Evolutionary conservation across 2,329 filamentous ascomycete genomes (phyloP).

Genomic region (Macrophomina phaseolina): DNA sequence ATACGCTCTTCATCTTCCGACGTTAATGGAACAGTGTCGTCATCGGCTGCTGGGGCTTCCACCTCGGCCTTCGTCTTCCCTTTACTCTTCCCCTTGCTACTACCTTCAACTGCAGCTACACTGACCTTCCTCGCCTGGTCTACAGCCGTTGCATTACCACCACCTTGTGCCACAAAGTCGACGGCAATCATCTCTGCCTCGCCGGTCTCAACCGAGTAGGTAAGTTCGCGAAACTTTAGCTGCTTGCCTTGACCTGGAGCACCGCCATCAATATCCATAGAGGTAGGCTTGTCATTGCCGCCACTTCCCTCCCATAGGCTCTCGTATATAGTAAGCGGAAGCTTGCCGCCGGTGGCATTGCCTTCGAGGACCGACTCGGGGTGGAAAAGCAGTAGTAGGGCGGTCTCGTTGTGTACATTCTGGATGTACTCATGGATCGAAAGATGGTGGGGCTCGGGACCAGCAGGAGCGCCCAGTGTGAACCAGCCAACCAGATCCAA

Average conservation of each 20-base stretch:
- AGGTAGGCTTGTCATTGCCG: conserved; percentile 41
- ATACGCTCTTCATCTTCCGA: conserved; percentile 69
- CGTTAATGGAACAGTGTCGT: conserved; percentile 51
- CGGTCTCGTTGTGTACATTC: conserved; percentile 77
- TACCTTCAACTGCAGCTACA: conserved; percentile 48
- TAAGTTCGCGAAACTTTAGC: conserved; percentile 80
- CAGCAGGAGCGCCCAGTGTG: conserved; percentile 73
- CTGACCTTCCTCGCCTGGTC: conserved; percentile 34
- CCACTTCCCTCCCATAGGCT: conserved; percentile 57
- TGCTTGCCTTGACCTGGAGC: conserved; percentile 36
- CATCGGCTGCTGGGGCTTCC: conserved; percentile 38
- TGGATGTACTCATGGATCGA: conserved; percentile 81
- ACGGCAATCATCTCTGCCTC: conserved; percentile 98
- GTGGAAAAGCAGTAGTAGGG: conserved; percentile 88
- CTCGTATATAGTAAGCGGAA: conserved; percentile 92
- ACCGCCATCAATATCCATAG: conserved; percentile 68
- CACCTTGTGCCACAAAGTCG: conserved; percentile 86
- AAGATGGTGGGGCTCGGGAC: conserved; percentile 71
- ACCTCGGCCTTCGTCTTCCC: conserved; percentile 42
- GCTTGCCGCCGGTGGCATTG: conserved; percentile 71
- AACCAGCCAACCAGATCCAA: conserved; percentile 91
- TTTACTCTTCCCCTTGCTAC: conserved; percentile 61
- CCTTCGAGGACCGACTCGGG: conserved; percentile 62
- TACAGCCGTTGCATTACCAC: conserved; percentile 76
- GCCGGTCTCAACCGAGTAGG: conserved; percentile 88